phyloP scores from a whole-genome alignment of 352 stramenopile species.

The Aphanomyces cochlioides region DNA sequence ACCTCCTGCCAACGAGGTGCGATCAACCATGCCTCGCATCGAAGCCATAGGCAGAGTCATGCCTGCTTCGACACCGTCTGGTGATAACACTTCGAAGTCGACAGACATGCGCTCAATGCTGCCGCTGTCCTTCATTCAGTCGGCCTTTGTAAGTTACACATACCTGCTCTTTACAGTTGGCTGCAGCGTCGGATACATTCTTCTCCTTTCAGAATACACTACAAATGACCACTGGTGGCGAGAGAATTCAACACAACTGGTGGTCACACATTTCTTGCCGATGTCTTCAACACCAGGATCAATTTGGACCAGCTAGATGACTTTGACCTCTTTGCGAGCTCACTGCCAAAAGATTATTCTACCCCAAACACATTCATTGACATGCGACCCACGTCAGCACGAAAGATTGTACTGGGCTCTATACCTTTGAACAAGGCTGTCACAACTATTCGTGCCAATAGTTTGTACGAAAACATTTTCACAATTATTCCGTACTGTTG shows the following conservation, averaged over 20 bases:
- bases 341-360: constrained; percentile 2
- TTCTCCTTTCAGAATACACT: background rate
- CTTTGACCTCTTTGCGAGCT: background rate
- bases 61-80: no score
- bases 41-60: no score
- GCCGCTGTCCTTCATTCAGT: no score
- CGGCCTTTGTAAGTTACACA: no score
- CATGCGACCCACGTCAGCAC: background rate
- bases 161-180: background rate
- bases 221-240: constrained; percentile 23
- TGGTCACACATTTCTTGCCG: constrained; percentile 16
- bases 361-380: constrained; percentile 10
- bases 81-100: no score
- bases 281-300: constrained; percentile 1
- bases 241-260: constrained; percentile 19
- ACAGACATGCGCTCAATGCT: no score
- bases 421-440: background rate
- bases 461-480: constrained; percentile 15
- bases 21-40: no score
- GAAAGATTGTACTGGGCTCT: background rate
- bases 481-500: constrained; percentile 10
- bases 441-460: background rate
- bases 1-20: no score
- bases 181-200: constrained; percentile 1
- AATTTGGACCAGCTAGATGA: background rate